Percentiles rank a stretch among this genome's conserved stretches.
These are phyloP conservation scores for Fusarium transvaalense DNA, from an alignment of 2,329 filamentous ascomycete species.

Conservation along the genomic window DNA sequence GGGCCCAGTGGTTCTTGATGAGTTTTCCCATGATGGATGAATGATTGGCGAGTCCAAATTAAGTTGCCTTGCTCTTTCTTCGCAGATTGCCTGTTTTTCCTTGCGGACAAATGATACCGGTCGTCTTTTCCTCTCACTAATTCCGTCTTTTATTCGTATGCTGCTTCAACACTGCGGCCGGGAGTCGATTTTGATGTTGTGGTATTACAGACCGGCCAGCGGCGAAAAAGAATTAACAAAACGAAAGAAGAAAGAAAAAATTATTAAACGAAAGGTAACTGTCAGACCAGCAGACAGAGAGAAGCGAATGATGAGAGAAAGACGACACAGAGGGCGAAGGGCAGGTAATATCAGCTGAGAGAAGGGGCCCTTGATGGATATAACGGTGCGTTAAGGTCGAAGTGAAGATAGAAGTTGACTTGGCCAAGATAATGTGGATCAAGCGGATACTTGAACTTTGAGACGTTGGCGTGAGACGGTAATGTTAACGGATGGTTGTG, in stretches of 20 bases:
- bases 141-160: slow-evolving; percentile 25
- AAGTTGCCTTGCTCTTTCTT: slow-evolving; percentile 22
- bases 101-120: slow-evolving; percentile 14
- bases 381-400: slow-evolving; percentile 30
- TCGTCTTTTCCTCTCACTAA: slow-evolving; percentile 16
- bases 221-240: slow-evolving; percentile 20
- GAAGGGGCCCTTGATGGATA: slow-evolving; percentile 28
- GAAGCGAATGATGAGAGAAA: slow-evolving; percentile 21
- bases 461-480: slow-evolving; percentile 35
- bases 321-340: slow-evolving; percentile 22
- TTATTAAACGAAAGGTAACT: slow-evolving; percentile 27
- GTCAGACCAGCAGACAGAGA: slow-evolving; percentile 43
- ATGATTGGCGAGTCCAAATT: slow-evolving; percentile 24
- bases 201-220: slow-evolving; percentile 42
- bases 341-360: slow-evolving; percentile 28
- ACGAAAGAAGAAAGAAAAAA: slow-evolving; percentile 18
- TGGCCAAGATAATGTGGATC: slow-evolving; percentile 28
- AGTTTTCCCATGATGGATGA: slow-evolving; percentile 84
- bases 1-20: slow-evolving; percentile 99
- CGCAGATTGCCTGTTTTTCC: slow-evolving; percentile 7
- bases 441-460: slow-evolving; percentile 24
- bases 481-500: slow-evolving; percentile 34
- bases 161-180: slow-evolving; percentile 27
- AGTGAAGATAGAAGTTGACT: slow-evolving; percentile 5
- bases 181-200: slow-evolving; percentile 17